Conservation (phyloP, 805 yeast species). For the Wilhelminamyces savonicus region DNA sequence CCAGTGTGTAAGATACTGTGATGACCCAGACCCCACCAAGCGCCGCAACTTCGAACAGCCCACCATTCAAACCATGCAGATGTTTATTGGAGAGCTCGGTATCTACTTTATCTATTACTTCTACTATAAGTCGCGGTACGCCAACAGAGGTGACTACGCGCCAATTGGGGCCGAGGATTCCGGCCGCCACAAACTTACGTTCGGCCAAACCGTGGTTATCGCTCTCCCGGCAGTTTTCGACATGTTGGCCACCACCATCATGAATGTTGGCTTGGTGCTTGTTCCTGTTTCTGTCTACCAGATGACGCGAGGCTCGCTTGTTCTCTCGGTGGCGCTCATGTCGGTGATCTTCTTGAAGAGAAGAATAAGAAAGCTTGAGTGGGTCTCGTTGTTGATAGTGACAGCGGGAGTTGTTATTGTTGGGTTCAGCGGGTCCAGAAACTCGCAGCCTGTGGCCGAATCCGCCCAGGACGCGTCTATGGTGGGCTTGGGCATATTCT, state of each 20-base stretch:
- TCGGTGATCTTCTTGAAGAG: slow-evolving; percentile 58
- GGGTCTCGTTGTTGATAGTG: slow-evolving; percentile 62
- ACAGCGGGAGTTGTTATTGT: slow-evolving; percentile 65
- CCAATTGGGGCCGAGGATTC: slow-evolving; percentile 3
- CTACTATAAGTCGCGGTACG: slow-evolving; percentile 10
- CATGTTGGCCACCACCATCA: slow-evolving; percentile 63
- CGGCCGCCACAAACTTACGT: slow-evolving; percentile 4
- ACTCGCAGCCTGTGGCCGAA: slow-evolving; percentile 3
- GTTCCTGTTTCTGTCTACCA: slow-evolving; percentile 78
- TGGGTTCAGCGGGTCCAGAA: slow-evolving; percentile 58
- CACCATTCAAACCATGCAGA: slow-evolving; percentile 70
- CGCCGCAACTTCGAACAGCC: slow-evolving; percentile 65
- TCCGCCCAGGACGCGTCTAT: slow-evolving; percentile 11
- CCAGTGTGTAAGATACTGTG: slow-evolving; percentile 59
- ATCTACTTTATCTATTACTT: slow-evolving; percentile 39
- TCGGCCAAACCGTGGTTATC: slow-evolving; percentile 16
- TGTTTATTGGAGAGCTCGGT: slow-evolving; percentile 68
- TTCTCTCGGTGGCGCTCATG: slow-evolving; percentile 67
- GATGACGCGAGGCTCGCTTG: slow-evolving; percentile 78
- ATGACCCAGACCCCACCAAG: slow-evolving; percentile 32
- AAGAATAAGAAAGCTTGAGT: slow-evolving; percentile 53
- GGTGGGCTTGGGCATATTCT: slow-evolving; percentile 47
- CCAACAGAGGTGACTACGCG: neutral
- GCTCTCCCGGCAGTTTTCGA: slow-evolving; percentile 69
- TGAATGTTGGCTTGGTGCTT: slow-evolving; percentile 68